These are phyloP conservation scores for Dictyophora rubrovolvata DNA, from an alignment of 768 basidiomycete genomes.

Conservation along the genomic window DNA sequence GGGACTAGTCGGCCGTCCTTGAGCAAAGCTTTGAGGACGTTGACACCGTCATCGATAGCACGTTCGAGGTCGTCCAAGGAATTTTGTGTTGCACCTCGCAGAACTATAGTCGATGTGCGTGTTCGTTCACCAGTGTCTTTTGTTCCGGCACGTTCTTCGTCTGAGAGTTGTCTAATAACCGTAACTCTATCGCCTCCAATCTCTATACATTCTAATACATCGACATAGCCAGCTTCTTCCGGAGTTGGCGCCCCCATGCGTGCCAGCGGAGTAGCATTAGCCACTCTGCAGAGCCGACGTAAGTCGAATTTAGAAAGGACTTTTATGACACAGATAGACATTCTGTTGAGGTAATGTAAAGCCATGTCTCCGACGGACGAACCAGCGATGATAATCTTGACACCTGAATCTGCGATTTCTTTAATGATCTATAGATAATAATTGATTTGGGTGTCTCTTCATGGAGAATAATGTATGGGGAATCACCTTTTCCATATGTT, in stretches of 20 bases:
- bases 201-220: slow-evolving; percentile 91
- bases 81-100: slow-evolving; percentile 92
- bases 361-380: slow-evolving; percentile 91
- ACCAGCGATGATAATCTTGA: slow-evolving; percentile 90
- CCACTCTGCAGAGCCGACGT: slow-evolving; percentile 86
- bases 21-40: slow-evolving; percentile 86
- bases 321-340: slow-evolving; percentile 91
- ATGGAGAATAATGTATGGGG: not conserved
- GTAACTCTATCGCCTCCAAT: slow-evolving; percentile 98
- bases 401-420: slow-evolving; percentile 93
- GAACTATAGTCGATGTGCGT: slow-evolving; percentile 85
- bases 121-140: slow-evolving; percentile 53
- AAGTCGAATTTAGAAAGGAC: slow-evolving; percentile 98
- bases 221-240: slow-evolving; percentile 90
- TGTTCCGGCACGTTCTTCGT: slow-evolving; percentile 45
- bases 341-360: slow-evolving; percentile 90
- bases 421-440: slow-evolving; percentile 67
- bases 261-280: slow-evolving; percentile 91
- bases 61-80: slow-evolving; percentile 92
- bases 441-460: too few relatives aligned
- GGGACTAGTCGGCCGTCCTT: slow-evolving; percentile 87
- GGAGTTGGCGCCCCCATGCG: slow-evolving; percentile 92
- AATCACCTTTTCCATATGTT: slow-evolving; percentile 81
- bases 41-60: slow-evolving; percentile 93
- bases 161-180: slow-evolving; percentile 75